Base-by-base conservation (phyloP, 1,284 basidiomycete genomes). In the Tilletia caries region DNA sequence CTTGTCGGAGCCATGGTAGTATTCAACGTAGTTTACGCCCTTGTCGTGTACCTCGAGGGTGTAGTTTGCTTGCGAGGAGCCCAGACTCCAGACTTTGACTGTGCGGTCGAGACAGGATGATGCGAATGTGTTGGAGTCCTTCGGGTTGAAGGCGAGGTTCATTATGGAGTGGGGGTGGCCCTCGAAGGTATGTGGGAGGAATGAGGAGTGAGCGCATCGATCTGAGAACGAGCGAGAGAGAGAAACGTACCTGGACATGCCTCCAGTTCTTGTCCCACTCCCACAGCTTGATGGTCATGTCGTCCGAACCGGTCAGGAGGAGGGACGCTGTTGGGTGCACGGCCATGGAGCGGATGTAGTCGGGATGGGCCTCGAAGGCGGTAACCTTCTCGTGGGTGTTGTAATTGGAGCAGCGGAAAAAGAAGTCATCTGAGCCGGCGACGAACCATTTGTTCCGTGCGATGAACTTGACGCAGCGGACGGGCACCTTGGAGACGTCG, bases 231-330 rank as follows among this genome's bases (percentile, higher is more conserved):
- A 32, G 33, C 60, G 32, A 33, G 18, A 13, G 29, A 25, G 23
- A 20, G 18, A 29, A 3, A 80, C 89, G 71, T 72, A 92, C 92
- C 88, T 97, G 93, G 68, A 95, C 90, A 82, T 92, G 93, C 83
- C 94, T 91, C 96, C 95, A 98, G 74, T 91, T 89, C 87, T 98
- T 96, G 74, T 99, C 96, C 96, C 96, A 98, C 84, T 98, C 95
- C 96, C 96, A 99, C 76, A 95, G 92, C 85, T 95, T 96, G 87
- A 99, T 95, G 34, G 94, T 95, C 95, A 98, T 98, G 84, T 99
- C 96, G 83, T 99, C 96, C 80, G 91, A 93, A 33, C 95, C 96
- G 0, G 96, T 98, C 60, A 99, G 86, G 18, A 98, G 92, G 73
- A 98, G 90, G 82, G 90, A 90, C 70, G 92, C 89, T 0, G 91